A percentile compares a stretch with the other conserved stretches of the same genome.
Evolutionary conservation across 108 stramenopile genomes (phyloP).

Genomic region (Licmophora abbreviata): DNA sequence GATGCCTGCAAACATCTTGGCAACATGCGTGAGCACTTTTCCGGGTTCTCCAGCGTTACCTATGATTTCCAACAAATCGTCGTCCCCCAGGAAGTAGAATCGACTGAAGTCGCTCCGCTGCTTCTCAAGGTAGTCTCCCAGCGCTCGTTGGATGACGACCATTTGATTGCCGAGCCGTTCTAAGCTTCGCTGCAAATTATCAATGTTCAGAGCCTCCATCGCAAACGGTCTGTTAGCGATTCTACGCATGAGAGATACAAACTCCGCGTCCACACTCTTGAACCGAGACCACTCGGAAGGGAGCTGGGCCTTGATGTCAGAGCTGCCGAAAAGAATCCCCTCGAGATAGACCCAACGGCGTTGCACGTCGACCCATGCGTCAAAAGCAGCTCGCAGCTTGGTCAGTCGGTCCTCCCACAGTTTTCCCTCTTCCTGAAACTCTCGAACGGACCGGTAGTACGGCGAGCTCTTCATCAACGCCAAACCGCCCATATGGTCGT

Average conservation of each 20-base stretch:
- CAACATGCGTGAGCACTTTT: conserved; percentile 88
- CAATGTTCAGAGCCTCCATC: conserved; percentile 85
- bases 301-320: conserved; percentile 95
- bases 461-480: conserved; percentile 92
- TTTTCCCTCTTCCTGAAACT: conserved; percentile 95
- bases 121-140: conserved; percentile 95
- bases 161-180: conserved; percentile 87
- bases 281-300: conserved; percentile 93
- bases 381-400: conserved; percentile 84
- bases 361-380: conserved; percentile 97
- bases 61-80: conserved; percentile 98
- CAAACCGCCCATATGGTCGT: conserved; percentile 93
- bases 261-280: conserved; percentile 93
- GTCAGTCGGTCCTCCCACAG: conserved; percentile 93
- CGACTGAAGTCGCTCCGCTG: conserved; percentile 93
- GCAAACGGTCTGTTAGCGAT: conserved; percentile 81
- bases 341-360: conserved; percentile 95
- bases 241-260: conserved; percentile 85
- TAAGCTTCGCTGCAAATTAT: conserved; percentile 86
- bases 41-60: conserved; percentile 90
- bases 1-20: conserved; percentile 98
- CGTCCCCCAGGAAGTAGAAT: conserved; percentile 99
- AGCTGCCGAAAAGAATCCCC: conserved; percentile 90
- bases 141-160: conserved; percentile 89
- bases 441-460: conserved; percentile 83